Percentiles rank a stretch among this genome's conserved stretches.
These are phyloP conservation scores for Penicillium sclerotigenum DNA, from an alignment of 2,329 filamentous ascomycete species.

Conservation along the genomic window DNA sequence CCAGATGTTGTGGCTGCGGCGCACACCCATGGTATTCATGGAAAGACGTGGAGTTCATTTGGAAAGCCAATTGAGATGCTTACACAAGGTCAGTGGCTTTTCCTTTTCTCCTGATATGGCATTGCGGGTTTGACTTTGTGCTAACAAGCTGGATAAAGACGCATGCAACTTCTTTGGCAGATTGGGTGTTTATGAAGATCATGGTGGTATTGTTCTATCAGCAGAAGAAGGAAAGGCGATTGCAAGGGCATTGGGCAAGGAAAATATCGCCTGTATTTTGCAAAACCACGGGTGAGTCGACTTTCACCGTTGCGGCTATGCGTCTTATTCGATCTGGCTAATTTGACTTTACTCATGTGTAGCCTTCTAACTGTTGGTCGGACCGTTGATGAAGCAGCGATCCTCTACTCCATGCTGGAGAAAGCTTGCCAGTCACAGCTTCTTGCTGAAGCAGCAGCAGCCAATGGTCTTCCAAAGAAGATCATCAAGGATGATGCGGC, in stretches of 20 bases:
- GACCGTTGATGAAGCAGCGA: constrained; percentile 43
- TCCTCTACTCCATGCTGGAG: constrained; percentile 41
- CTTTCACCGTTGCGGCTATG: neutral
- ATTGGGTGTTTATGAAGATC: constrained; percentile 39
- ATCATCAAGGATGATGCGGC: constrained; percentile 36
- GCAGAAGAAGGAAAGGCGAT: constrained; percentile 41
- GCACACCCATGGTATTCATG: constrained; percentile 58
- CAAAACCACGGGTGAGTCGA: constrained; percentile 40
- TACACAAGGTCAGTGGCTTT: constrained; percentile 51
- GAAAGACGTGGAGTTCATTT: constrained; percentile 60
- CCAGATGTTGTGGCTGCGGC: constrained; percentile 59
- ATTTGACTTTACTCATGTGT: constrained; percentile 15
- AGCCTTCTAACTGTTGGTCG: constrained; percentile 41
- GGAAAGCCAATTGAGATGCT: constrained; percentile 59
- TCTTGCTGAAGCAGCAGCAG: constrained; percentile 41
- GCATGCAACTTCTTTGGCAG: constrained; percentile 41
- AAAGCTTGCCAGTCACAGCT: constrained; percentile 43
- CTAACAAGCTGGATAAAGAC: constrained; percentile 21
- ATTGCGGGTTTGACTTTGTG: neutral
- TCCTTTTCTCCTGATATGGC: neutral
- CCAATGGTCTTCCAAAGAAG: constrained; percentile 37
- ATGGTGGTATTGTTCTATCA: constrained; percentile 42
- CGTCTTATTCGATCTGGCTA: constrained; percentile 14
- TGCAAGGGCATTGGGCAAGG: constrained; percentile 37
- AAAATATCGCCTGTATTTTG: constrained; percentile 42